Base-by-base conservation (phyloP, 345 rosid species). In the Linum tenue region DNA sequence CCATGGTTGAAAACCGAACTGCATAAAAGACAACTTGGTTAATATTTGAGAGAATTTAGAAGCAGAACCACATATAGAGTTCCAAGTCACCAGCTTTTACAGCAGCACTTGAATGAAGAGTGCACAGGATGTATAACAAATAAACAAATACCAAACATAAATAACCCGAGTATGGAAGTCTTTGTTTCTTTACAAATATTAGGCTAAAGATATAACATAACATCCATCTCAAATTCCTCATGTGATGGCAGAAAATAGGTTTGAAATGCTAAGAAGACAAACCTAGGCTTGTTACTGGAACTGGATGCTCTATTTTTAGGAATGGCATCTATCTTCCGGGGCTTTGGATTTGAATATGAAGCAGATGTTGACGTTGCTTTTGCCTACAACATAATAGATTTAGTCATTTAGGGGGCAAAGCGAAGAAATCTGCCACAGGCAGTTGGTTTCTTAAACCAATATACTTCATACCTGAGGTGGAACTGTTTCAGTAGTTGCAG, bases 1-100 rank as follows among this genome's bases (percentile, higher is more conserved):
- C 81, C 84, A 70, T 84, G 81, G 73, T 72, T 85, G 72, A 79
- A 69, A 69, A 75, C 72, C 5, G 81, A 82, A 60, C 98, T 92
- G 87, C 73, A 71, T 63, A 63, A 64, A 67, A 62, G 35, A 67
- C 36, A 69, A n/a, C 61, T 37, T 50, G 16, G 53, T 67, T n/a
- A 77, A 65, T 73, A 66, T 51, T 43, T 53, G n/a, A n/a, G 50
- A 50, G 65, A 66, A 42, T 35, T 68, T n/a, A 64, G 22, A 7
- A 61, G 50, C 10, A 60, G 42, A 70, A 42, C 55, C 37, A 35
- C 16, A 65, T 35, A 50, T 60, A 61, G 42, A 31, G 37, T 22
- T 55, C 40, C 51, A 60, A 43, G 43, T 38, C 16, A 58, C 43
- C 15, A 39, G 39, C 36, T 17, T 63, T 17, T 10, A 22, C 31